Base-by-base conservation (phyloP, 371 early-diverging fungal species). In the Mucor sp. region DNA sequence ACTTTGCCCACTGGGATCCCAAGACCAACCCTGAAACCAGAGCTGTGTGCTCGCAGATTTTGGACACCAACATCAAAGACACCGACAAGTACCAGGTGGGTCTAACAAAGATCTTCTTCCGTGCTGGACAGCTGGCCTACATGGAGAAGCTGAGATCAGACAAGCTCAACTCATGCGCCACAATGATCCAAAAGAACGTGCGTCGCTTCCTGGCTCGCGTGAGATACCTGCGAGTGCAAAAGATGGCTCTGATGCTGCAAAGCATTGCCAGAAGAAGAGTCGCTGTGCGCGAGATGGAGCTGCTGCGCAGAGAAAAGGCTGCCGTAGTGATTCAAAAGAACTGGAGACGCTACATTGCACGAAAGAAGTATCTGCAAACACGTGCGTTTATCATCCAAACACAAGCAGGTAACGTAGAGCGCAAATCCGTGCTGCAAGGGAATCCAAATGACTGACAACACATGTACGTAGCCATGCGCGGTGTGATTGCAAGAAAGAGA, bases 61-160 rank as follows among this genome's bases (percentile, higher is more conserved):
- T 96, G 25, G 84, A 88, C 57, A 75, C 74, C 4, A 77, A 87
- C 8, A 91, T 98, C 64, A 81, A 80, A 27, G 93, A 93, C 68
- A 78, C 77, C 6, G 95, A 95, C 74, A 91, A 95, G 69, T 99
- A 93, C 76, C 99, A 97, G 82, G 84, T 99, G 19, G 99, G 99
- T 65, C 78, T 88, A 33, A 95, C 98, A 23, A 99, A 97, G 81
- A 93, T 99, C 62, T 99, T 99, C 81, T 99, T 99, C 94, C 93
- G 98, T 37, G 95, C 99, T 44, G 99, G 99, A 57, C 94, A 80
- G 87, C 85, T 98, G 62, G 99, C 99, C 11, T 90, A 85, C 64
- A 82, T 98, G 77, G 98, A 98, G 74, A 96, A 96, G 72, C 74
- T 93, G 43, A 89, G 97, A 41, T 85, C 91, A 5, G 95, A 95